A percentile compares a stretch with the other conserved stretches of the same genome.
Evolutionary conservation across 2,329 filamentous ascomycete genomes (phyloP).

Genomic region (Dactylellina cionopaga): DNA sequence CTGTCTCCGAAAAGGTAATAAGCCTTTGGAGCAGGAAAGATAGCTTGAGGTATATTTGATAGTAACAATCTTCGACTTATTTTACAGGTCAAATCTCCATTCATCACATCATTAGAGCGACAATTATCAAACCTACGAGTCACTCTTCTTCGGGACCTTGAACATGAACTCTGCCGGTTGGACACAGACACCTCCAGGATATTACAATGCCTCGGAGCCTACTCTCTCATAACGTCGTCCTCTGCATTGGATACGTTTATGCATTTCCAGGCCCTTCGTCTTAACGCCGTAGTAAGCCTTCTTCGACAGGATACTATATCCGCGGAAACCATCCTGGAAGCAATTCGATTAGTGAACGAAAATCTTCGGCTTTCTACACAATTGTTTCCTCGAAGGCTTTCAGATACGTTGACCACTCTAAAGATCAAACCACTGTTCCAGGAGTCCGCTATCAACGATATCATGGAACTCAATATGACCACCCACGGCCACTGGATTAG

Average conservation of each 20-base stretch:
- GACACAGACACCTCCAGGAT: slow-evolving; percentile 60
- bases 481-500: slow-evolving; percentile 70
- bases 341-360: slow-evolving; percentile 68
- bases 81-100: slow-evolving; percentile 69
- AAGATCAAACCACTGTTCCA: slow-evolving; percentile 68
- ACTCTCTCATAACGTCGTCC: slow-evolving; percentile 70
- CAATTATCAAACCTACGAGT: slow-evolving; percentile 66
- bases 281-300: slow-evolving; percentile 65
- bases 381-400: slow-evolving; percentile 68
- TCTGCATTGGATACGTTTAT: slow-evolving; percentile 70
- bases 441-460: slow-evolving; percentile 65
- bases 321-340: slow-evolving; percentile 64
- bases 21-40: neutral
- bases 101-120: slow-evolving; percentile 66
- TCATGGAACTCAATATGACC: slow-evolving; percentile 69
- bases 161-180: slow-evolving; percentile 63
- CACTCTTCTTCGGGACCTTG: slow-evolving; percentile 68
- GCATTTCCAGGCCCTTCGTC: slow-evolving; percentile 70
- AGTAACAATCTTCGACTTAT: slow-evolving; percentile 67
- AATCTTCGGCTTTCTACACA: slow-evolving; percentile 68
- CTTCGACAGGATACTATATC: slow-evolving; percentile 60
- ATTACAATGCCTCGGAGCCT: slow-evolving; percentile 71
- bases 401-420: slow-evolving; percentile 67
- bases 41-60: slow-evolving; percentile 60
- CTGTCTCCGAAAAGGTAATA: slow-evolving; percentile 56